A percentile compares a stretch with the other conserved stretches of the same genome.
phyloP scores from a whole-genome alignment of 352 stramenopile species.

The Thraustochytrium striatum region DNA sequence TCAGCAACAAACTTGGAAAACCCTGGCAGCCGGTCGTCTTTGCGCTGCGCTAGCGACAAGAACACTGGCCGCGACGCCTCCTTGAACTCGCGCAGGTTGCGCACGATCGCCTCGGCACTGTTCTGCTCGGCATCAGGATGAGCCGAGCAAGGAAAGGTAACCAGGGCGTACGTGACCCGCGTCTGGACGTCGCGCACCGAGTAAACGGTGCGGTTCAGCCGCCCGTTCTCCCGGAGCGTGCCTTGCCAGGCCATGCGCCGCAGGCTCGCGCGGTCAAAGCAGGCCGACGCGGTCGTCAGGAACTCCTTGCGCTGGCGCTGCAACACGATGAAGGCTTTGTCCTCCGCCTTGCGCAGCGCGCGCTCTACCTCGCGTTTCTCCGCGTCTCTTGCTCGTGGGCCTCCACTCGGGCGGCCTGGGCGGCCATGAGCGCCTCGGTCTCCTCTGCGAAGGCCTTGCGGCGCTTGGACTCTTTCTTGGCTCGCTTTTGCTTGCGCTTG shows the following conservation, averaged over 20 bases:
- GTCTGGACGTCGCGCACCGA: neutral
- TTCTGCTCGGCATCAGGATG: neutral
- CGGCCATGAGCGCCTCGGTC: neutral
- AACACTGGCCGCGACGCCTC: neutral
- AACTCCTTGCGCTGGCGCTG: conserved; percentile 5
- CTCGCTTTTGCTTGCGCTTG: neutral
- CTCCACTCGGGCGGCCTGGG: neutral
- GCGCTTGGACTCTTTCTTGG: neutral
- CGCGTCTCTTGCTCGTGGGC: neutral
- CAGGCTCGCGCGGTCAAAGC: conserved; percentile 16
- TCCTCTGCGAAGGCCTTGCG: neutral
- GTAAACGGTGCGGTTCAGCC: conserved; percentile 6
- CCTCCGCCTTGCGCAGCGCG: neutral
- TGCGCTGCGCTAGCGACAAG: conserved; percentile 7
- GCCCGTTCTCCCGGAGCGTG: conserved; percentile 8
- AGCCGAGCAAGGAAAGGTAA: neutral
- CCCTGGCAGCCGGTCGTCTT: conserved; percentile 14
- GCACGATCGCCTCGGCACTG: neutral
- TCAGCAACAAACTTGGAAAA: conserved; percentile 11
- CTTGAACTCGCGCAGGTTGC: neutral
- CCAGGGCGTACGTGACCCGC: neutral
- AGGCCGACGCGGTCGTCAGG: neutral
- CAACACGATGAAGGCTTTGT: neutral
- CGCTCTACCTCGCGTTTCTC: neutral
- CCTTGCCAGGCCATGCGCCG: conserved; percentile 1